Percentiles rank a stretch among this genome's conserved stretches.
Conservation (phyloP, 345 rosid species). For the Alliaria petiolata region DNA sequence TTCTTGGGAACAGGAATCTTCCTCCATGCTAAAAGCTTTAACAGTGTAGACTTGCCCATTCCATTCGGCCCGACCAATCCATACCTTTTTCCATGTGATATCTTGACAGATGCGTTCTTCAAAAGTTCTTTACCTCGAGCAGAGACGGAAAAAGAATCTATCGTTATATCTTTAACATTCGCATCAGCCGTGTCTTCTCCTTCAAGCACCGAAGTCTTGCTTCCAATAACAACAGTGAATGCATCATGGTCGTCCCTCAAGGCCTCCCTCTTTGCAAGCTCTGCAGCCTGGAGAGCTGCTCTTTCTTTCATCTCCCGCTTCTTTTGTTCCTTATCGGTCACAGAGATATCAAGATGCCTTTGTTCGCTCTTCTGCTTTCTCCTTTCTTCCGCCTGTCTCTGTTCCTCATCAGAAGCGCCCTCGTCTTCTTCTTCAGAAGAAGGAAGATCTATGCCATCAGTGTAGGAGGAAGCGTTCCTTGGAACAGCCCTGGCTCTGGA, state of each 20-base stretch:
- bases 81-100: conserved; percentile 95
- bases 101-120: conserved; percentile 77
- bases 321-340: conserved; percentile 77
- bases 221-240: conserved; percentile 91
- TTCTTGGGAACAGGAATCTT: conserved; percentile 94
- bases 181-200: conserved; percentile 89
- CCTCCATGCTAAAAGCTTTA: conserved; percentile 97
- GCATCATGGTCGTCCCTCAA: conserved; percentile 93
- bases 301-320: conserved; percentile 76
- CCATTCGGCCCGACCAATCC: conserved; percentile 98
- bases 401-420: conserved; percentile 45
- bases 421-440: conserved; percentile 85
- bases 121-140: conserved; percentile 94
- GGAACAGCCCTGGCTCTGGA: conserved; percentile 50
- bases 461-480: conserved; percentile 51
- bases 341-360: conserved; percentile 48
- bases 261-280: conserved; percentile 72
- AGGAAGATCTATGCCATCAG: conserved; percentile 84
- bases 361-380: conserved; percentile 52
- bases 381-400: conserved; percentile 35
- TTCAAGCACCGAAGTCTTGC: conserved; percentile 77
- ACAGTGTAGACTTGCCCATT: conserved; percentile 88
- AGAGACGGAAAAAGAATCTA: conserved; percentile 88
- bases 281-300: conserved; percentile 47
- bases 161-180: conserved; percentile 77